These are phyloP conservation scores for Rhizophagus prolifer DNA, from an alignment of 192 early-diverging fungal species.

Conservation along the genomic window DNA sequence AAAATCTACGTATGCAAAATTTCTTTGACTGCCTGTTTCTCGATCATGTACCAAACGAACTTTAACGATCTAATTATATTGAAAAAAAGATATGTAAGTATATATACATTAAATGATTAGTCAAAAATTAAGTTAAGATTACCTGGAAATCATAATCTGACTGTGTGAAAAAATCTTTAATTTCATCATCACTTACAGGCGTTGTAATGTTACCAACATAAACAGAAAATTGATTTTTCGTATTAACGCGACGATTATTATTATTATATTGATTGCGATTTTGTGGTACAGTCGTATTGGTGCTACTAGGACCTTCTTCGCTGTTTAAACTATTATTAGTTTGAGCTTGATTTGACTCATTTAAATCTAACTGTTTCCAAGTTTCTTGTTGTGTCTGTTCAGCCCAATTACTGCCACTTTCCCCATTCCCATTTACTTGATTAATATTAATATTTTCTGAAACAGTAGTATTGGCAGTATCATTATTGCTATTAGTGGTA, in stretches of 20 bases:
- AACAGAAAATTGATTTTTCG: background rate
- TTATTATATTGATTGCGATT: background rate
- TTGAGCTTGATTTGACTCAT: background rate
- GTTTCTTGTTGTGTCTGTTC: conserved; percentile 10
- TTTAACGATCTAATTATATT: conserved; percentile 2
- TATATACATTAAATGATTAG: background rate
- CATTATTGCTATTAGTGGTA: background rate
- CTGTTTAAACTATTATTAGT: background rate
- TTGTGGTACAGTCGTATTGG: background rate
- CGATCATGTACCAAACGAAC: background rate
- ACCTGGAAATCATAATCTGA: background rate
- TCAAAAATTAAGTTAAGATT: background rate
- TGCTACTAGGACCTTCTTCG: background rate
- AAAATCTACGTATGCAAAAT: conserved; percentile 24
- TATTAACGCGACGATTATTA: background rate
- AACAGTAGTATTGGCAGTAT: background rate
- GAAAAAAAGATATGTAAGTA: background rate
- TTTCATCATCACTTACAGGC: background rate
- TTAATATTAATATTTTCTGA: background rate
- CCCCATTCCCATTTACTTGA: background rate
- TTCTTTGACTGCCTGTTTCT: background rate
- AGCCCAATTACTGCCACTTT: conserved; percentile 4
- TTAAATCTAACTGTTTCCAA: background rate
- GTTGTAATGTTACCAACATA: conserved; percentile 6
- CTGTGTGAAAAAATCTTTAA: background rate